Evolutionary conservation across 768 basidiomycete genomes (phyloP), one percentile per base, ranked within the genome.

Genomic region (Calocera cornea): DNA sequence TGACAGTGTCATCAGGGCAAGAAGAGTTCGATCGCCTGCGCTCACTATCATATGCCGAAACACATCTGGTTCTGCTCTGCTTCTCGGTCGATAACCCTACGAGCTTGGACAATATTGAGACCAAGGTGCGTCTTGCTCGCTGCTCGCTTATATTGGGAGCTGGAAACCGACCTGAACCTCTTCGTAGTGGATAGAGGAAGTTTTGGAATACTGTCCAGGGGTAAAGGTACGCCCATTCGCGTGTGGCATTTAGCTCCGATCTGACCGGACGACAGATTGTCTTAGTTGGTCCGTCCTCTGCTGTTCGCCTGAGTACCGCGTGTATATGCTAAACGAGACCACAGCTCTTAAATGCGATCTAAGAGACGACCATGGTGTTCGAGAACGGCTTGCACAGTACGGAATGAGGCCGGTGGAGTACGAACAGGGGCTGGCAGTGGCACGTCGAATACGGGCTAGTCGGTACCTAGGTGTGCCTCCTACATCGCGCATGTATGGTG

Each of bases 71-170:
- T 70, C 90, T 97, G 89, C 80, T 97, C 29, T 97, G 95, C 77
- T 97, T 97, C 76, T 95, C 95, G 40, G 92, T 92, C 34, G 95
- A 98, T 75, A 94, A 93, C 71, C 95, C 95, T 10, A 84, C 84
- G n/a, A 97, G 94, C 33, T 78, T 98, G 70, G 95, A 97, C 73
- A 98, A 98, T 73, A 87, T 97, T n/a, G 93, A 95, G 75, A 82
- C 86, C 24, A 98, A 95, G 82, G 92, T 90, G 70, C 44, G 72
- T 70, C 33, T 44, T 31, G 3, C 44, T 72, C 47, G 38, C 66
- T 19, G 41, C n/a, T 17, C 27, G 31, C 34, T 64, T 12, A 22
- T 34, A 14, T 34, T 10, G 41, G 5, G 16, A 24, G 31, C 54
- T 12, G 16, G 29, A 66, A 41, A 67, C 65, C 36, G 29, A 24